These are phyloP conservation scores for Rhodosporidiobolus sp. DNA, from an alignment of 768 basidiomycete species.

Conservation along the genomic window DNA sequence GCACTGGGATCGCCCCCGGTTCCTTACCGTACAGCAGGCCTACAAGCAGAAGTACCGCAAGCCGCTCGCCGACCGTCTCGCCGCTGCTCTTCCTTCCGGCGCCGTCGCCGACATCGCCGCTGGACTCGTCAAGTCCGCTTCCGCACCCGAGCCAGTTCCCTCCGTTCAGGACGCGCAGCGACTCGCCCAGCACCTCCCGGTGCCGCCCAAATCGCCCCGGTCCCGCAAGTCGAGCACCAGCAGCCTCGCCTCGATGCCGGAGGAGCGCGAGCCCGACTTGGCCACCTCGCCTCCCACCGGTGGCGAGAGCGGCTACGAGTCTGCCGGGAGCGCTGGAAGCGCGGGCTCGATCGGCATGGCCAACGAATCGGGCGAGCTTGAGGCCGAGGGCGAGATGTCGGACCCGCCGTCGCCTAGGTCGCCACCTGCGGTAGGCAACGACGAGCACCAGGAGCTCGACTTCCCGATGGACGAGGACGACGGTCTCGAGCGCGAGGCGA, in stretches of 20 bases:
- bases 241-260: conserved; percentile 18
- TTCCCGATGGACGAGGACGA: conserved; percentile 3
- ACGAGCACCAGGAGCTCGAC: not conserved
- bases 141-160: conserved; percentile 12
- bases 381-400: conserved; percentile 35
- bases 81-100: conserved; percentile 1
- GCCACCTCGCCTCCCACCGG: not conserved
- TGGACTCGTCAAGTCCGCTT: conserved; percentile 12
- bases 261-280: not conserved
- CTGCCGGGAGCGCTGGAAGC: not conserved
- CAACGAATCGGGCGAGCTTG: conserved; percentile 21
- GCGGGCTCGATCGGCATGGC: not conserved
- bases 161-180: conserved; percentile 9
- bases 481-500: not conserved
- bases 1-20: conserved; percentile 34
- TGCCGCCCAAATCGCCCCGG: not conserved
- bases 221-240: conserved; percentile 8
- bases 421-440: conserved; percentile 3
- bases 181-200: not conserved
- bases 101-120: not conserved
- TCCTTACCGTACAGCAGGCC: conserved; percentile 12
- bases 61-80: not conserved
- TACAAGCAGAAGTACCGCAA: conserved; percentile 27
- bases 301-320: not conserved
- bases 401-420: conserved; percentile 32